Evolutionary conservation across 805 yeast species (phyloP), one percentile per base, ranked within the genome.

Genomic region (Komagataella phaffii): DNA sequence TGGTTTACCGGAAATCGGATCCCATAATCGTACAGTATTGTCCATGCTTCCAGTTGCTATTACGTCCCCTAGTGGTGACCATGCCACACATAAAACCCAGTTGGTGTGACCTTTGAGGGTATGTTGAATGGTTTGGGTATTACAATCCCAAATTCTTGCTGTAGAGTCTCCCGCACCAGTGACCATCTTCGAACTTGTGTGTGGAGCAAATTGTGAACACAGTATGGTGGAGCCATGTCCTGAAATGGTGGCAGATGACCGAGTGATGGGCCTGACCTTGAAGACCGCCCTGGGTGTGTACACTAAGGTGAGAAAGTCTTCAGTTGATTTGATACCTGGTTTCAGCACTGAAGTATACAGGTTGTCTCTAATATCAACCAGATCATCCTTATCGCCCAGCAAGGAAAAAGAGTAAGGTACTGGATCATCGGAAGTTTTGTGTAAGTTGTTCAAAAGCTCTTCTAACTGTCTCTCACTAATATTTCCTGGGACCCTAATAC

Each of bases 11-110:
- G 80, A 76, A 12, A 69, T 71, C 2, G 88, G 75, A 55, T 88
- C 89, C 98, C 98, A 93, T 40, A 93, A 66, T 59, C 96, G 75
- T 19, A 93, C 74, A 3, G 96, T 86, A 61, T 78, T 81, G 63
- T 93, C 99, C 96, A 88, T 89, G 23, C 95, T 82, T 0, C 98
- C 99, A 0, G 99, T 91, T 10, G 99, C 99, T 48, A 93, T 79
- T 61, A 83, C 74, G 55, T 81, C 81, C 23, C 96, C 98, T 65
- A 88, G 86, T 3, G 99, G 97, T 18, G 95, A 84, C 83, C 95
- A 93, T 2, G 85, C 72, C 6, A 85, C 96, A 64, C 95, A 85
- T 47, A 93, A 70, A 6, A 93, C 98, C 96, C 97, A 93, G 69
- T 90, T 88, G 8, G 79, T 71, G 61, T 93, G 99, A 1, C 98